phyloP scores from a whole-genome alignment of 345 rosid genomes.

The Stellera chamaejasme region DNA sequence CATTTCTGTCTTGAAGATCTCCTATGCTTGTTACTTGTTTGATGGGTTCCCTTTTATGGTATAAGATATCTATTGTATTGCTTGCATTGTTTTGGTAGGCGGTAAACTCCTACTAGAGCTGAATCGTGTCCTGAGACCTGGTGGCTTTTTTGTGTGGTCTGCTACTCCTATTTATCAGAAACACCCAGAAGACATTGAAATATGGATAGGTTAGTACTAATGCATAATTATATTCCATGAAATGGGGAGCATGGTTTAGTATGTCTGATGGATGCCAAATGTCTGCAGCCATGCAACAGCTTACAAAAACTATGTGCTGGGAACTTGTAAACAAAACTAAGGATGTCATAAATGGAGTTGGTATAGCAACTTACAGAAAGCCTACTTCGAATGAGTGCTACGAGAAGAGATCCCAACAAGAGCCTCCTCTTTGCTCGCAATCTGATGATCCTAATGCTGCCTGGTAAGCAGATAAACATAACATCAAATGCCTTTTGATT shows the following conservation, averaged over 20 bases:
- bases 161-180: constrained; percentile 70
- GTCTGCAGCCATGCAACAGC: constrained; percentile 65
- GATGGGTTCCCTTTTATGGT: too few relatives aligned
- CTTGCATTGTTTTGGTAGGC: constrained; percentile 20
- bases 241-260: constrained; percentile 6
- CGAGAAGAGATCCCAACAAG: constrained; percentile 43
- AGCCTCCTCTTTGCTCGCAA: constrained; percentile 60
- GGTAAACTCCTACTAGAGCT: constrained; percentile 63
- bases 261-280: constrained; percentile 15
- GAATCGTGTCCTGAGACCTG: constrained; percentile 52
- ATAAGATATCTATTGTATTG: too few relatives aligned
- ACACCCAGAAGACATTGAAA: constrained; percentile 41
- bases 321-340: constrained; percentile 52
- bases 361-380: constrained; percentile 66
- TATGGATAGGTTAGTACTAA: constrained; percentile 44
- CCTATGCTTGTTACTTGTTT: background rate
- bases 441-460: constrained; percentile 91
- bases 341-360: constrained; percentile 66
- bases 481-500: too few relatives aligned
- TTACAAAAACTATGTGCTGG: constrained; percentile 79
- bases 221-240: background rate
- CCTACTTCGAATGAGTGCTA: constrained; percentile 75
- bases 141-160: constrained; percentile 67
- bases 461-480: constrained; percentile 31
- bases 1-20: background rate